Evolutionary conservation across 2,329 filamentous ascomycete genomes (phyloP).

Genomic region (Cyphellophora europaea): DNA sequence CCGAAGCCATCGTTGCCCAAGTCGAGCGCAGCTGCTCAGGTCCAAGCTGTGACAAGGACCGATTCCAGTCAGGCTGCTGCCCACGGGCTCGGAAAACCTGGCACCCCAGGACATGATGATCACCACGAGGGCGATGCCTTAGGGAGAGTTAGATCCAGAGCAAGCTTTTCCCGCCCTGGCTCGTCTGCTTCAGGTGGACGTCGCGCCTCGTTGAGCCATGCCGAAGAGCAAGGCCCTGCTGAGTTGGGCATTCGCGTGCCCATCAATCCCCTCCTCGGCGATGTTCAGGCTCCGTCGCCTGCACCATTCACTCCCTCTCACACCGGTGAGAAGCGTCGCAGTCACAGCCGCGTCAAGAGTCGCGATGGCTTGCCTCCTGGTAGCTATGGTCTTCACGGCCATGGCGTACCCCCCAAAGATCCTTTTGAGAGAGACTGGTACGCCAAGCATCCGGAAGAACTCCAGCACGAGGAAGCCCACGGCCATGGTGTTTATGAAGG

Average conservation of each 20-base stretch:
- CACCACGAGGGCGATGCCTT: slow-evolving; percentile 43
- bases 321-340: slow-evolving; percentile 29
- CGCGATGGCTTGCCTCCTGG: slow-evolving; percentile 69
- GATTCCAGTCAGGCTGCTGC: slow-evolving; percentile 80
- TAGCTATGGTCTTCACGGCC: slow-evolving; percentile 87
- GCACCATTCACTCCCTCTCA: slow-evolving; percentile 38
- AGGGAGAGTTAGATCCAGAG: slow-evolving; percentile 52
- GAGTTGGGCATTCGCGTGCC: slow-evolving; percentile 89
- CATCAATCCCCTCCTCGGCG: slow-evolving; percentile 85
- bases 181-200: slow-evolving; percentile 35
- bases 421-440: slow-evolving; percentile 89
- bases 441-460: slow-evolving; percentile 76
- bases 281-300: slow-evolving; percentile 91
- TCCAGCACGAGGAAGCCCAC: slow-evolving; percentile 58
- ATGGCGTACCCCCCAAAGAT: slow-evolving; percentile 65
- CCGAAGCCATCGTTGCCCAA: slow-evolving; percentile 79
- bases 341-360: slow-evolving; percentile 64
- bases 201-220: slow-evolving; percentile 47
- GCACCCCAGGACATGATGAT: slow-evolving; percentile 38
- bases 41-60: slow-evolving; percentile 77
- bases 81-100: slow-evolving; percentile 65
- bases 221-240: slow-evolving; percentile 75
- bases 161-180: slow-evolving; percentile 46
- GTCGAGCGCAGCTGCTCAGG: slow-evolving; percentile 71
- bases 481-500: slow-evolving; percentile 51